phyloP scores from a whole-genome alignment of 345 rosid species.

The Jatropha curcas region DNA sequence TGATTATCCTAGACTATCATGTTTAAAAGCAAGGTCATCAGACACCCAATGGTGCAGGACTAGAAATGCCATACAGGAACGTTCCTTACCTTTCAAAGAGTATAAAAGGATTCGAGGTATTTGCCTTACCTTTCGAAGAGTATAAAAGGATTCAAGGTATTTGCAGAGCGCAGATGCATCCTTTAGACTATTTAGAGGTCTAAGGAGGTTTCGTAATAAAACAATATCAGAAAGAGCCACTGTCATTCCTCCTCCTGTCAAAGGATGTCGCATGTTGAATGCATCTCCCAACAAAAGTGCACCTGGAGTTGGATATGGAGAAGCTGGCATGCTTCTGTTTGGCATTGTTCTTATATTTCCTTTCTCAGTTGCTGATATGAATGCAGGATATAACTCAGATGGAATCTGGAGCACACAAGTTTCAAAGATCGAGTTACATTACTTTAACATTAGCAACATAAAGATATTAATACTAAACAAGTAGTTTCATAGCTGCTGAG shows the following conservation, averaged over 20 bases:
- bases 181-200: slow-evolving; percentile 40
- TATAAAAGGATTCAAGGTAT: slow-evolving; percentile 54
- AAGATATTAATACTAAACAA: background rate
- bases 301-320: slow-evolving; percentile 53
- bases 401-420: slow-evolving; percentile 37
- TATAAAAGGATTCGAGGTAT: slow-evolving; percentile 54
- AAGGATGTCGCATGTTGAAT: slow-evolving; percentile 64
- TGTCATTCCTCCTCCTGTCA: slow-evolving; percentile 71
- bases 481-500: slow-evolving; percentile 43
- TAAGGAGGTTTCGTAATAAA: slow-evolving; percentile 48
- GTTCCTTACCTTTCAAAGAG: slow-evolving; percentile 41
- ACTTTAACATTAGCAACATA: no score
- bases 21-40: no score
- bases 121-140: slow-evolving; percentile 50
- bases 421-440: no score
- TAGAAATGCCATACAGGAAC: no score
- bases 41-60: no score
- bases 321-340: slow-evolving; percentile 62
- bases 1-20: background rate
- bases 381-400: slow-evolving; percentile 36
- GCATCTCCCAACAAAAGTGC: no score
- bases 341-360: slow-evolving; percentile 58
- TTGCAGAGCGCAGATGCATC: slow-evolving; percentile 47
- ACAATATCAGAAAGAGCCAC: slow-evolving; percentile 59
- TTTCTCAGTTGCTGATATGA: slow-evolving; percentile 42